These are phyloP conservation scores for Mycena amicta DNA, from an alignment of 768 basidiomycete species.

Conservation along the genomic window DNA sequence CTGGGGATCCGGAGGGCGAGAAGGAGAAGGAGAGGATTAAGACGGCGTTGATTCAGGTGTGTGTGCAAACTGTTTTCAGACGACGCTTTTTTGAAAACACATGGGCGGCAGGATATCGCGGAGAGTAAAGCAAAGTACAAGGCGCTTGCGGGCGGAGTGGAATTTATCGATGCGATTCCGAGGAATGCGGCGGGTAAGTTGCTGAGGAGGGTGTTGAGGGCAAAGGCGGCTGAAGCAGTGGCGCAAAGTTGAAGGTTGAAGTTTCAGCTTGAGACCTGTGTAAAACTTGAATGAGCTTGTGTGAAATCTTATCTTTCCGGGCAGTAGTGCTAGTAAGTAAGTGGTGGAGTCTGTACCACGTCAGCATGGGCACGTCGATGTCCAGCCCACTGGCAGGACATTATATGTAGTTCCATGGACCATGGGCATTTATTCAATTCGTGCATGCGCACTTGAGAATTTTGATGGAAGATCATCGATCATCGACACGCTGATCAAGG, in stretches of 20 bases:
- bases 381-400: no score
- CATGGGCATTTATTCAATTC: no score
- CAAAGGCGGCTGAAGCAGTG: slow-evolving; percentile 3
- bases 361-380: no score
- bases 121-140: slow-evolving; percentile 43
- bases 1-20: slow-evolving; percentile 17
- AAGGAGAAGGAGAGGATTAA: slow-evolving; percentile 39
- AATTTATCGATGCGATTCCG: slow-evolving; percentile 31
- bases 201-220: slow-evolving; percentile 8
- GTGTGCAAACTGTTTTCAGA: no score
- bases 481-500: neutral
- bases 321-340: no score
- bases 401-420: no score
- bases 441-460: no score
- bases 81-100: no score
- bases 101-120: slow-evolving; percentile 4
- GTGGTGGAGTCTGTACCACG: no score
- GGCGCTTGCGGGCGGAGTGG: slow-evolving; percentile 38
- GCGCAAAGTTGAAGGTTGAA: neutral
- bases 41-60: slow-evolving; percentile 15
- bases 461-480: no score
- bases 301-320: no score
- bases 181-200: slow-evolving; percentile 1
- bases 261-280: neutral
- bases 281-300: neutral